Percentiles rank a stretch among this genome's conserved stretches.
Evolutionary conservation across 208 protist genomes (phyloP).

Genomic region (Naegleria lovaniensis): DNA sequence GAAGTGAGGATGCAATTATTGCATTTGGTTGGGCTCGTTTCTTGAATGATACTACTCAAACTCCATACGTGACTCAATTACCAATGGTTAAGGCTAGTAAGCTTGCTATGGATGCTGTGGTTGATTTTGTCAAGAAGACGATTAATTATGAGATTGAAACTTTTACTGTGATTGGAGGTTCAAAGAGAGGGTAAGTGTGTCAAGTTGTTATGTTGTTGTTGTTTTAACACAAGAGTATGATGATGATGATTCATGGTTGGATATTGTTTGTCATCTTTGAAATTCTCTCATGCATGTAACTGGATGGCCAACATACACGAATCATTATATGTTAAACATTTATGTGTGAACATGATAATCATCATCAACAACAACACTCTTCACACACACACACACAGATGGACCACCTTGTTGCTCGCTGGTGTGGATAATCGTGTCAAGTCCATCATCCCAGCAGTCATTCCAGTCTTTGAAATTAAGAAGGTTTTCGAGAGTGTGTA

Average conservation of each 20-base stretch:
- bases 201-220: no score
- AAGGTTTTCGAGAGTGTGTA: background rate
- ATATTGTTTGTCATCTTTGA: no score
- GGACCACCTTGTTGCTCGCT: conserved; percentile 47
- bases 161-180: conserved; percentile 18
- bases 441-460: background rate
- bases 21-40: conserved; percentile 46
- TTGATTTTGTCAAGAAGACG: background rate
- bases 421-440: background rate
- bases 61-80: conserved; percentile 47
- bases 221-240: no score
- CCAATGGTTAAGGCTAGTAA: conserved; percentile 57
- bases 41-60: conserved; percentile 40
- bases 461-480: background rate
- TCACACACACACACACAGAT: background rate
- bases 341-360: no score
- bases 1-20: conserved; percentile 47
- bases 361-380: no score
- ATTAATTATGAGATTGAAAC: background rate
- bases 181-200: background rate
- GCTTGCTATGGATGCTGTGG: conserved; percentile 26
- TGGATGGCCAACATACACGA: no score
- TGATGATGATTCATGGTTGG: no score
- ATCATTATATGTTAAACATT: no score
- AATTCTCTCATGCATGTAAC: no score